phyloP scores from a whole-genome alignment of 2,329 filamentous ascomycete genomes.

The Pseudogymnoascus sp. region DNA sequence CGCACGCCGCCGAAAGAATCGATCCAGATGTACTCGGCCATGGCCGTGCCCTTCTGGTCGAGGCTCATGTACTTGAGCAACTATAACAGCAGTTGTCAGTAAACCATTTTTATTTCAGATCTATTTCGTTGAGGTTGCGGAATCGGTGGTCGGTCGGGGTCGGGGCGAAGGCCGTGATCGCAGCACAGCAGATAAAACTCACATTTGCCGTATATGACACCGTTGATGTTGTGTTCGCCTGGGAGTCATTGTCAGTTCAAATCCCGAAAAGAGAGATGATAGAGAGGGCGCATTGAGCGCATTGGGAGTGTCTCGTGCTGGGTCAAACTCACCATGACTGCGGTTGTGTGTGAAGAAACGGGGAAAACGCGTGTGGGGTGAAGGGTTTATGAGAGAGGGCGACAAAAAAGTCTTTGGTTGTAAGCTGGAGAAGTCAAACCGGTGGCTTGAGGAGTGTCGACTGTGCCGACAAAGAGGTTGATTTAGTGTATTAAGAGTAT shows the following conservation, averaged over 20 bases:
- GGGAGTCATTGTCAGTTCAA: slow-evolving; percentile 22
- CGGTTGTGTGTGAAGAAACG: slow-evolving; percentile 9
- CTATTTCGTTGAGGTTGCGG: not conserved
- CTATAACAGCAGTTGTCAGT: slow-evolving; percentile 38
- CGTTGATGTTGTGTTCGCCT: slow-evolving; percentile 19
- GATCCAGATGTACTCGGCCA: slow-evolving; percentile 97
- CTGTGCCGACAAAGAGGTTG: not conserved
- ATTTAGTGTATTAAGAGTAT: slow-evolving; percentile 5
- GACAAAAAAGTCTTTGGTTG: slow-evolving; percentile 3
- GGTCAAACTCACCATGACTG: slow-evolving; percentile 12
- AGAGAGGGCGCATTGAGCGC: not conserved
- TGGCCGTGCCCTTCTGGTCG: slow-evolving; percentile 78
- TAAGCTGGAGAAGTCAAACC: slow-evolving; percentile 5
- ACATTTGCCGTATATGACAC: slow-evolving; percentile 34
- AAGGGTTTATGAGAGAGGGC: not conserved
- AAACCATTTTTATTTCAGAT: not conserved
- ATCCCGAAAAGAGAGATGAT: slow-evolving; percentile 4
- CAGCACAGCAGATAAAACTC: slow-evolving; percentile 20
- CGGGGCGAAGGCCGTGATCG: slow-evolving; percentile 10
- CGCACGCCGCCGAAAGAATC: slow-evolving; percentile 75
- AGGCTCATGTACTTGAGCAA: slow-evolving; percentile 87
- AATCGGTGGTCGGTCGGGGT: not conserved
- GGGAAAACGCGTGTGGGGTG: slow-evolving; percentile 4
- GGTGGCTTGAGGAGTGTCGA: not conserved
- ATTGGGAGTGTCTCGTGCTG: not conserved